phyloP scores from a whole-genome alignment of 371 early-diverging fungal species.

The Actinomucor elegans region DNA sequence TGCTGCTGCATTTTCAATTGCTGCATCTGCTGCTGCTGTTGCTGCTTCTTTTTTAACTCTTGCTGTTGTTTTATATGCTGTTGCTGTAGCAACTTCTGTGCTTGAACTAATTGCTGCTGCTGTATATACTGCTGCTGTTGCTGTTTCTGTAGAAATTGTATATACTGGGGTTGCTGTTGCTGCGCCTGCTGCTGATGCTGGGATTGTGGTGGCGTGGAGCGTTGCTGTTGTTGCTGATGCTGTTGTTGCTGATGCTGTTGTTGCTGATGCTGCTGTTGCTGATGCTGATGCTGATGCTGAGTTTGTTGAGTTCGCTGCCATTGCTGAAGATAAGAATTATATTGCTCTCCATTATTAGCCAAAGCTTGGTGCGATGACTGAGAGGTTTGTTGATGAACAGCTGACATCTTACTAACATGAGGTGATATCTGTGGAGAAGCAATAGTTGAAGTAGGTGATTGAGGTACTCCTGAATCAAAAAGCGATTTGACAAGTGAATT shows the following conservation, averaged over 20 bases:
- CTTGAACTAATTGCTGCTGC: neutral
- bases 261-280: neutral
- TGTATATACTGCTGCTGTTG: constrained; percentile 5
- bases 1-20: constrained; percentile 3
- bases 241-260: neutral
- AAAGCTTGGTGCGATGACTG: neutral
- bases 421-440: neutral
- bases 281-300: neutral
- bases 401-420: neutral
- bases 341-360: too few relatives aligned
- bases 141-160: neutral
- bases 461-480: neutral
- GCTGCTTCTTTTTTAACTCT: neutral
- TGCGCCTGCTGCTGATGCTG: constrained; percentile 8
- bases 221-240: neutral
- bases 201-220: neutral
- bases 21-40: constrained; percentile 9
- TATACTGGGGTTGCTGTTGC: neutral
- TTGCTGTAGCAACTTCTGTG: constrained; percentile 6
- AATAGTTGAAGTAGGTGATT: neutral
- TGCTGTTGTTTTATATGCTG: constrained; percentile 12
- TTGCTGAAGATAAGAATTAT: neutral
- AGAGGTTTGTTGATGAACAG: neutral
- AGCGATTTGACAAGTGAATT: neutral
- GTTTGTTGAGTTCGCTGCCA: neutral